Evolutionary conservation across 257 asterid species (phyloP), one percentile per base, ranked within the genome.

Genomic region (Linaria vulgaris): DNA sequence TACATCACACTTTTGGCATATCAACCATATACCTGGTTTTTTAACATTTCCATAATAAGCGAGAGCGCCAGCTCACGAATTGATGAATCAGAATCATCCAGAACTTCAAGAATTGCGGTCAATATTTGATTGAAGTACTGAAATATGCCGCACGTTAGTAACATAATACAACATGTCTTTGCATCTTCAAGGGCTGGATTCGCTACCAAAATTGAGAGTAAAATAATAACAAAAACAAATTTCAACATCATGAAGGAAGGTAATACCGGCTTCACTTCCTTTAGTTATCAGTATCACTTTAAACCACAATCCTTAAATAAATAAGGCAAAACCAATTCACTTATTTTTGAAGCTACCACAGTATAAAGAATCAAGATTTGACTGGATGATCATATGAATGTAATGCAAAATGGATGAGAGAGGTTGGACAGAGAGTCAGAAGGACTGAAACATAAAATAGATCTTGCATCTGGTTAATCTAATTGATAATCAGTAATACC

Each of bases 71-170:
- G 75, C 82, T 94, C 97, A 19, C 95, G 84, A 54, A 83, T 79
- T 59, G 90, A 84, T 68, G 97, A 79, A 64, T 90, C 95, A 59
- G 86, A 65, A 72, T 90, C 97, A 78, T 90, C 97, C 86, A 90
- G 80, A 75, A 88, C 88, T 75, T 90, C 99, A 59, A 94, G 89
- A 53, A 79, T 90, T 74, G 82, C 91, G 2, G 97, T 94, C 82
- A 94, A 69, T 65, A 94, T 82, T 87, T 85, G 99, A 80, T 90
- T 94, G 82, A 94, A 90, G 78, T 90, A 94, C 99, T 94, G 96
- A 79, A 78, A 74, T 51, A 61, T 46, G 52, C 19, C 61, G 59
- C 67, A 34, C 41, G 45, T 72, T 63, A 75, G 67, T 39, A 64
- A 70, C 49, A 14, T 14, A 51, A 59, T 31, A 37, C 53, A 62